Evolutionary conservation across 2,329 filamentous ascomycete species (phyloP).

Genomic region (Aspergillus unguis): DNA sequence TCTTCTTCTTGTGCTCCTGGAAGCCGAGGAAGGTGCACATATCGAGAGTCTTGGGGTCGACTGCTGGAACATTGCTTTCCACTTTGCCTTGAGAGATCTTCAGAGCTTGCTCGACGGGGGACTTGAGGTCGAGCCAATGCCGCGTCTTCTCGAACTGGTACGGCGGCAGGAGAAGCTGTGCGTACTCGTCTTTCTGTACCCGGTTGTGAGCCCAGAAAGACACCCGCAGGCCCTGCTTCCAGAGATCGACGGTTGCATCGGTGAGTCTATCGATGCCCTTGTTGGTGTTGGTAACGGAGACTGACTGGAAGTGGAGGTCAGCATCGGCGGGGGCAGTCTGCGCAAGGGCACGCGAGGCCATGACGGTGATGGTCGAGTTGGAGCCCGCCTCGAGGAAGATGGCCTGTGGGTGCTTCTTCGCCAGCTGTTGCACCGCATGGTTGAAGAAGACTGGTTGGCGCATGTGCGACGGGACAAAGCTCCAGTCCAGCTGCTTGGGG

Average conservation of each 20-base stretch:
- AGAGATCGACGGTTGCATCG: constrained; percentile 32
- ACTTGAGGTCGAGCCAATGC: background rate
- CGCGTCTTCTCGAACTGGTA: background rate
- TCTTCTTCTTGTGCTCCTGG: background rate
- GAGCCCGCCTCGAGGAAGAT: constrained; percentile 44
- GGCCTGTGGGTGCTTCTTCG: constrained; percentile 16
- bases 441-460: constrained; percentile 46
- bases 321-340: background rate
- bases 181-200: background rate
- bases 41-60: background rate
- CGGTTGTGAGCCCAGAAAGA: background rate
- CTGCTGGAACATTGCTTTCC: background rate
- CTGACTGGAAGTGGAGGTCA: constrained; percentile 5
- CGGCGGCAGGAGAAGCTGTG: background rate
- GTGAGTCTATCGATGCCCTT: constrained; percentile 14
- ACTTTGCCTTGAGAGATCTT: background rate
- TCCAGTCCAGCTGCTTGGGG: background rate
- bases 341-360: background rate
- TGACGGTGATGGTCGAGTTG: constrained; percentile 14
- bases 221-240: constrained; percentile 36
- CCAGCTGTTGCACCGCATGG: constrained; percentile 41
- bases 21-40: background rate
- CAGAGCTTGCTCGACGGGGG: background rate
- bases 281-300: constrained; percentile 3
- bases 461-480: background rate